Evolutionary conservation across 345 rosid species (phyloP).

Genomic region (Clarkia xantiana): DNA sequence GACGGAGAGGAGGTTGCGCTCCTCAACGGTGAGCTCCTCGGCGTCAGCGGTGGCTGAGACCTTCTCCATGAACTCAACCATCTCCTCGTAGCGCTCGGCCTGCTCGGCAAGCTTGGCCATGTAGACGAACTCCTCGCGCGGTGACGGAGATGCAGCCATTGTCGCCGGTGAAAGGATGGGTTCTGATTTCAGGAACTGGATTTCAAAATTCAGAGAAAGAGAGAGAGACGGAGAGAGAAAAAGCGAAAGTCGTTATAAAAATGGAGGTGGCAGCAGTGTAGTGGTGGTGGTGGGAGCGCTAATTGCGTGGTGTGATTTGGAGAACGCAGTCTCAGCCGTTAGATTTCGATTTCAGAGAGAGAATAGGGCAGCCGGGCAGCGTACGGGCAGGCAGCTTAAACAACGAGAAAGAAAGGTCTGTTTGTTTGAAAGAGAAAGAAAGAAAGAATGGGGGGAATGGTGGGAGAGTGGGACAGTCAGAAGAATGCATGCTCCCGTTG

Average conservation of each 20-base stretch:
- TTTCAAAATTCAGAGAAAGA: not conserved
- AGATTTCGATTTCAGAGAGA: conserved; percentile 16
- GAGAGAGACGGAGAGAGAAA: conserved; percentile 4
- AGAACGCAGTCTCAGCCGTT: conserved; percentile 31
- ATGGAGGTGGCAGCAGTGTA: conserved; percentile 13
- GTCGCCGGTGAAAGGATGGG: conserved; percentile 4
- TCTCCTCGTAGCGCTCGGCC: conserved; percentile 40
- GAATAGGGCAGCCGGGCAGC: conserved; percentile 2
- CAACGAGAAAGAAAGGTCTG: not conserved
- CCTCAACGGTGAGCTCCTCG: conserved; percentile 40
- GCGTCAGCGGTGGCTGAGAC: conserved; percentile 47
- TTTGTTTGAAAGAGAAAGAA: not conserved
- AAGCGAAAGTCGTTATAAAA: conserved; percentile 17
- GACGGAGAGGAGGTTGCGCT: conserved; percentile 48
- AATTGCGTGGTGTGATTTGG: not conserved
- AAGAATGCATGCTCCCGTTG: not conserved
- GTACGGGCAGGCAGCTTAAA: not conserved
- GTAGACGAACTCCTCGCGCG: conserved; percentile 71
- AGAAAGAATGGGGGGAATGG: not conserved
- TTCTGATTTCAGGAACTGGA: not conserved
- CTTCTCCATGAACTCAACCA: conserved; percentile 73
- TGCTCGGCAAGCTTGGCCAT: conserved; percentile 19
- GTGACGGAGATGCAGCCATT: conserved; percentile 19
- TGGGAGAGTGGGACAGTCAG: not conserved
- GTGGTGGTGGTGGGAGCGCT: conserved; percentile 2